phyloP scores from a whole-genome alignment of 2,329 filamentous ascomycete species.

The Fusarium papillatum region DNA sequence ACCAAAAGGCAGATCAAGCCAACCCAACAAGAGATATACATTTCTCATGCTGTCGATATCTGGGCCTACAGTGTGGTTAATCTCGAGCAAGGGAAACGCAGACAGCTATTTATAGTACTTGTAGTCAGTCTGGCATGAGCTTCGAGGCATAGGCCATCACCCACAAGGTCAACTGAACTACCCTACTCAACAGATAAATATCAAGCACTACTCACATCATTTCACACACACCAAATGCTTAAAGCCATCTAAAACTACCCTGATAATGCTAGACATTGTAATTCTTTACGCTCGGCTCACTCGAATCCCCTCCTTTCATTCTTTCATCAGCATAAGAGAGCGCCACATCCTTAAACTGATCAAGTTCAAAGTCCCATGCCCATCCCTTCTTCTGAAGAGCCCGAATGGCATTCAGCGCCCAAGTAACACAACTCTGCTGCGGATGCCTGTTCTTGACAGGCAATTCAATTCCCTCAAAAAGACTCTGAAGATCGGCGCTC shows the following conservation, averaged over 20 bases:
- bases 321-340: conserved; percentile 47
- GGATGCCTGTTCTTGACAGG: conserved; percentile 49
- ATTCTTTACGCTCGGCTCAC: conserved; percentile 23
- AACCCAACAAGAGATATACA: too few relatives aligned
- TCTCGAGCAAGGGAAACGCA: not conserved
- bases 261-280: not conserved
- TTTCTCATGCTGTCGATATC: not conserved
- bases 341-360: conserved; percentile 44
- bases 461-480: conserved; percentile 43
- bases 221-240: not conserved
- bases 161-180: not conserved
- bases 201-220: not conserved
- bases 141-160: not conserved
- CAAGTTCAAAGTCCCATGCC: conserved; percentile 41
- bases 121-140: not conserved
- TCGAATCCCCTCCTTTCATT: conserved; percentile 30
- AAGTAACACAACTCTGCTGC: conserved; percentile 52
- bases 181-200: not conserved
- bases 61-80: not conserved
- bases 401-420: conserved; percentile 44
- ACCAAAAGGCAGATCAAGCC: too few relatives aligned
- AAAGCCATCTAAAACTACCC: not conserved
- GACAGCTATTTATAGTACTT: not conserved
- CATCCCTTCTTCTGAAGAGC: conserved; percentile 43
- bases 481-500: conserved; percentile 26